Percentiles rank a stretch among this genome's conserved stretches.
Evolutionary conservation across 139 green algal species (phyloP).

Genomic region (Eudorina sp.): DNA sequence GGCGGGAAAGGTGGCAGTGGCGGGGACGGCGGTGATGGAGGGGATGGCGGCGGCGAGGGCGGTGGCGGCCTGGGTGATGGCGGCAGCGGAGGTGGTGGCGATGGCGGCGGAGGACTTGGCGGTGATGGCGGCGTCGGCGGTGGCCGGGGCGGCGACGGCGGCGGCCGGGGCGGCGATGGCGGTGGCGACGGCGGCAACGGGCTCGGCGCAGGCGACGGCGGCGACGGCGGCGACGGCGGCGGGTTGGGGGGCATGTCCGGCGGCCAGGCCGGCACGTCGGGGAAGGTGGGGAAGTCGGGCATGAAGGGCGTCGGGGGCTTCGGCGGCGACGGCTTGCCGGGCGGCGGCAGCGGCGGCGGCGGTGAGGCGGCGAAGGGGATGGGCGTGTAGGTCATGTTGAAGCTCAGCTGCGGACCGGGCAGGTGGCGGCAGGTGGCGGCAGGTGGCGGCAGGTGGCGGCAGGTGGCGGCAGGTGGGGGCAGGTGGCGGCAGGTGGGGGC

Average conservation of each 20-base stretch:
- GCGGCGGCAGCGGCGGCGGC: background rate
- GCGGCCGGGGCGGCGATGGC: background rate
- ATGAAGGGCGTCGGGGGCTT: background rate
- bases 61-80: background rate
- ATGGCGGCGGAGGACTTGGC: background rate
- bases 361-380: background rate
- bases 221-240: background rate
- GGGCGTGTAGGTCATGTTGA: slow-evolving; percentile 14
- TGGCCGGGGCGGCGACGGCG: background rate
- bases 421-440: too few relatives aligned
- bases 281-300: background rate
- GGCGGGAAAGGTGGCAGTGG: background rate
- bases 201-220: background rate
- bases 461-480: too few relatives aligned
- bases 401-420: background rate
- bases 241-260: slow-evolving; percentile 6
- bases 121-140: background rate
- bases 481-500: too few relatives aligned
- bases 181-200: background rate
- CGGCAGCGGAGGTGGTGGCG: background rate
- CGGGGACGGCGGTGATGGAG: background rate
- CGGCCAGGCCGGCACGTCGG: background rate
- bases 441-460: too few relatives aligned
- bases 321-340: background rate
- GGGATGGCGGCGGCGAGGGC: background rate